phyloP scores from a whole-genome alignment of 768 basidiomycete species.

The Pleurotus giganteus region DNA sequence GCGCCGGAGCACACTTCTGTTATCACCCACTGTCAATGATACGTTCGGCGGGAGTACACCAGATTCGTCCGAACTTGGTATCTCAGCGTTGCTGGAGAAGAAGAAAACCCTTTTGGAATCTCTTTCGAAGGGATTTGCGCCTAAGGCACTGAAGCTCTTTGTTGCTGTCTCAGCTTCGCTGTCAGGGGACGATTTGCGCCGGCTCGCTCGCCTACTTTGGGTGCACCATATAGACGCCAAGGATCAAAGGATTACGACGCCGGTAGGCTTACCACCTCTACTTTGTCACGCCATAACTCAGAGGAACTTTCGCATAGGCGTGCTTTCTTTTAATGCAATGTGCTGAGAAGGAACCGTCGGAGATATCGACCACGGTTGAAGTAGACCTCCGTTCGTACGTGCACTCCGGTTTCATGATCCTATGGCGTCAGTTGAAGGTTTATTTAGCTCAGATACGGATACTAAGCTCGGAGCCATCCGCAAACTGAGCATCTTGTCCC shows the following conservation, averaged over 20 bases:
- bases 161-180: slow-evolving; percentile 61
- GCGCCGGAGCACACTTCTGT: slow-evolving; percentile 42
- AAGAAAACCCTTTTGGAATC: slow-evolving; percentile 36
- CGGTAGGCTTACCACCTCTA: slow-evolving; percentile 38
- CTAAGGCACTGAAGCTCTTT: slow-evolving; percentile 55
- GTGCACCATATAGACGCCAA: slow-evolving; percentile 42
- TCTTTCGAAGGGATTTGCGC: slow-evolving; percentile 41
- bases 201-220: slow-evolving; percentile 60
- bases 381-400: slow-evolving; percentile 44
- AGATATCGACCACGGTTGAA: slow-evolving; percentile 49
- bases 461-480: slow-evolving; percentile 52
- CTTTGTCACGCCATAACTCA: background rate
- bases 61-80: slow-evolving; percentile 22
- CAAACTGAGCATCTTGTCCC: slow-evolving; percentile 54
- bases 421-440: slow-evolving; percentile 1
- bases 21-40: slow-evolving; percentile 27
- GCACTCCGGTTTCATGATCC: background rate
- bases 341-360: slow-evolving; percentile 56
- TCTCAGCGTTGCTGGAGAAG: slow-evolving; percentile 34
- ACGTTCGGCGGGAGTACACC: slow-evolving; percentile 18
- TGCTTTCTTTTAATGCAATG: slow-evolving; percentile 73
- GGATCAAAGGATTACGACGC: slow-evolving; percentile 40
- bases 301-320: slow-evolving; percentile 31
- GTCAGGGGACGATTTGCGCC: slow-evolving; percentile 44
- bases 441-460: slow-evolving; percentile 31